Evolutionary conservation across 2,329 filamentous ascomycete genomes (phyloP).

Genomic region (Calonectria pseudoreteaudii): DNA sequence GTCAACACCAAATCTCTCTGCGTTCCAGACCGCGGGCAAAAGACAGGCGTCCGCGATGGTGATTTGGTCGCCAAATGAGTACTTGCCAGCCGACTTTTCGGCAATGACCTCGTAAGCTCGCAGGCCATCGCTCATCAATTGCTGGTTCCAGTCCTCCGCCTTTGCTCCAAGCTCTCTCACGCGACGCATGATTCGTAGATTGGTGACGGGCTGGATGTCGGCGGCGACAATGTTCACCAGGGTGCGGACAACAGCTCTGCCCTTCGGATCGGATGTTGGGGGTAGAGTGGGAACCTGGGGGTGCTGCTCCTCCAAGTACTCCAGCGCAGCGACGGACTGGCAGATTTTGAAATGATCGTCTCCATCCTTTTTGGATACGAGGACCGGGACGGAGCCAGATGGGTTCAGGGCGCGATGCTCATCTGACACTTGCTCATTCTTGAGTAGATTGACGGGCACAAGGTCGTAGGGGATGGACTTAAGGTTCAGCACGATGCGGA

Average conservation of each 20-base stretch:
- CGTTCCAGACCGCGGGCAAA: conserved; percentile 69
- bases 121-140: conserved; percentile 65
- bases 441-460: conserved; percentile 65
- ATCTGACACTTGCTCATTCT: conserved; percentile 61
- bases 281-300: conserved; percentile 61
- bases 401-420: conserved; percentile 64
- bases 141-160: conserved; percentile 62
- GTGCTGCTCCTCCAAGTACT: conserved; percentile 70
- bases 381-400: conserved; percentile 65
- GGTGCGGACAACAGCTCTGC: conserved; percentile 63
- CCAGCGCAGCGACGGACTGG: conserved; percentile 70
- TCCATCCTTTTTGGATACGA: conserved; percentile 52
- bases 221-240: conserved; percentile 65
- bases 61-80: conserved; percentile 66
- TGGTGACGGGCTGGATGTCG: conserved; percentile 72
- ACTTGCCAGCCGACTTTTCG: conserved; percentile 56
- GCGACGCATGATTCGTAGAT: conserved; percentile 63
- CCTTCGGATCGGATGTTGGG: conserved; percentile 53
- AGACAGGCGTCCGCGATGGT: conserved; percentile 70
- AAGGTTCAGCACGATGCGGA: conserved; percentile 69
- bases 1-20: conserved; percentile 66
- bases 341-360: conserved; percentile 56
- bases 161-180: conserved; percentile 58
- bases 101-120: conserved; percentile 64
- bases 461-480: conserved; percentile 63